Percentiles rank a stretch among this genome's conserved stretches.
These are phyloP conservation scores for Mycena rebaudengoi DNA, from an alignment of 768 basidiomycete genomes.

Conservation along the genomic window DNA sequence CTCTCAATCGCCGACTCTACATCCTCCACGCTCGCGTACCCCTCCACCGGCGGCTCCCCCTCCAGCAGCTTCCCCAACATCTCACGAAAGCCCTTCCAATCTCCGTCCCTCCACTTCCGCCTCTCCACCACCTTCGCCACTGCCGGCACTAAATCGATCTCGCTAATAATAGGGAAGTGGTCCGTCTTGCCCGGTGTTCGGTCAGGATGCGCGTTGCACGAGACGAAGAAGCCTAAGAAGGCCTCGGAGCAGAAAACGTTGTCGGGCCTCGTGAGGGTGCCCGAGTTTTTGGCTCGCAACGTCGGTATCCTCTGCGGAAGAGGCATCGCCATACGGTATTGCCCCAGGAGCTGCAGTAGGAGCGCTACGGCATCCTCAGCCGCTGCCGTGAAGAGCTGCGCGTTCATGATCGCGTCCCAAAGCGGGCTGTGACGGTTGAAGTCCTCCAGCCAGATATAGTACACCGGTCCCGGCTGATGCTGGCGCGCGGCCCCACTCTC, in stretches of 20 bases:
- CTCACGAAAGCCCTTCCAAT: not conserved
- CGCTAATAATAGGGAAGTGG: not conserved
- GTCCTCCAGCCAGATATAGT: constrained; percentile 43
- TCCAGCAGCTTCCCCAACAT: not conserved
- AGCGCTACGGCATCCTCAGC: constrained; percentile 9
- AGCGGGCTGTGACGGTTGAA: constrained; percentile 45
- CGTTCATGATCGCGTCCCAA: constrained; percentile 46
- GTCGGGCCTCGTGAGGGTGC: not conserved
- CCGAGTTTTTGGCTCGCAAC: not conserved
- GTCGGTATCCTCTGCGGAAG: not conserved
- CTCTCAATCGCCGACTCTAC: not conserved
- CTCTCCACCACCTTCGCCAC: not conserved
- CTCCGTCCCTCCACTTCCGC: not conserved
- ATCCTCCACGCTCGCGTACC: not conserved
- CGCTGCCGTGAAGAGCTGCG: constrained; percentile 31
- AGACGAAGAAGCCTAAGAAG: not conserved
- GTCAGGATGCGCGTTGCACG: not conserved
- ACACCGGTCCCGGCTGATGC: not conserved
- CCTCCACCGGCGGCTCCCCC: not conserved
- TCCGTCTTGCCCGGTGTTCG: not conserved
- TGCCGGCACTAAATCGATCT: not conserved
- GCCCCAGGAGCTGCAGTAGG: constrained; percentile 18
- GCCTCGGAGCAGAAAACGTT: not conserved
- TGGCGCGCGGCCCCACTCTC: not conserved
- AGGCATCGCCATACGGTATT: not conserved